phyloP scores from a whole-genome alignment of 139 green algal species.

The Mychonastes homosphaera region DNA sequence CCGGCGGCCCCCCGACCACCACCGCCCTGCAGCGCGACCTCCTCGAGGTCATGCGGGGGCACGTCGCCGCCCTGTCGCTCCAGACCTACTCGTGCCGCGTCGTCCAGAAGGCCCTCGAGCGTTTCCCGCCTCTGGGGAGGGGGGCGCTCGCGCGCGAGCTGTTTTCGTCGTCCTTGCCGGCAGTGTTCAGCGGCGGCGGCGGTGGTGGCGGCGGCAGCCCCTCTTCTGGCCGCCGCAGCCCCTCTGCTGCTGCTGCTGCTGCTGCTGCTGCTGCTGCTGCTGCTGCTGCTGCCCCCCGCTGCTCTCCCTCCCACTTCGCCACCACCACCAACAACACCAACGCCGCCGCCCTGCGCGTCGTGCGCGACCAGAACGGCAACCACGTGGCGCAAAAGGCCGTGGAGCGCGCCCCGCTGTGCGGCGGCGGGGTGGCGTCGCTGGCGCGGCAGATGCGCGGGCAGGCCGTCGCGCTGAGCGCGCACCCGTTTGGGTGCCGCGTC shows the following conservation, averaged over 20 bases:
- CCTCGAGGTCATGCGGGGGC: too few species aligned
- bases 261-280: too few species aligned
- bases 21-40: too few species aligned
- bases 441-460: conserved; percentile 38
- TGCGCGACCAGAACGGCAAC: conserved; percentile 93
- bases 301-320: too few species aligned
- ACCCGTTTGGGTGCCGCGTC: conserved; percentile 89
- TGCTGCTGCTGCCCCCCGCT: too few species aligned
- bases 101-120: conserved; percentile 82
- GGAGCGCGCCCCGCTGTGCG: neutral
- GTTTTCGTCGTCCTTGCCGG: too few species aligned
- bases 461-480: conserved; percentile 57
- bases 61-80: conserved; percentile 53
- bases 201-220: too few species aligned
- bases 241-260: too few species aligned
- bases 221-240: too few species aligned
- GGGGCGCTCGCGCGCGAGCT: conserved; percentile 45
- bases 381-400: conserved; percentile 81
- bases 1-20: neutral
- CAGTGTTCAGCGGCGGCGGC: too few species aligned
- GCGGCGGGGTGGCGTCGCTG: neutral
- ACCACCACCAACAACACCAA: too few species aligned
- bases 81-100: conserved; percentile 92
- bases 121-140: conserved; percentile 26
- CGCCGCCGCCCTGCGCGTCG: conserved; percentile 59